phyloP scores from a whole-genome alignment of 805 yeast genomes.

The Debaryomyces hansenii region DNA sequence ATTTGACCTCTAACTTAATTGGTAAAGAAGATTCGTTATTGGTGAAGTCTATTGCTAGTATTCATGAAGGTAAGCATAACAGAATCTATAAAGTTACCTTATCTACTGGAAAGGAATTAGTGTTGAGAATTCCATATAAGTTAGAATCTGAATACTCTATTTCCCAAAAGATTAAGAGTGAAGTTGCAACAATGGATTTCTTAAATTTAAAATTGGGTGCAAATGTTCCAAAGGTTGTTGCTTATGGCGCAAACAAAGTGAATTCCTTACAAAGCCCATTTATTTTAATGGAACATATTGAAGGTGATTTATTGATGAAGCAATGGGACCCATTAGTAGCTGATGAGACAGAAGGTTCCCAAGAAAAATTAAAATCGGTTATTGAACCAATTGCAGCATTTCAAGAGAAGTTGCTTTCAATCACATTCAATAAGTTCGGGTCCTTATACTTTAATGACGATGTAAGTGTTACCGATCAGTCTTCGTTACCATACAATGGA shows the following conservation, averaged over 20 bases:
- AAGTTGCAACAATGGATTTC: conserved; percentile 93
- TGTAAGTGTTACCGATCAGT: conserved; percentile 45
- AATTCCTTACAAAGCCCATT: conserved; percentile 75
- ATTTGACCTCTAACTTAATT: conserved; percentile 40
- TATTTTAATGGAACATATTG: conserved; percentile 75
- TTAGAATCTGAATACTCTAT: conserved; percentile 65
- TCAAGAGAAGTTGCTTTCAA: conserved; percentile 52
- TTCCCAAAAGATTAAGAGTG: conserved; percentile 73
- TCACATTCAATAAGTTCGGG: conserved; percentile 73
- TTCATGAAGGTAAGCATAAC: conserved; percentile 94
- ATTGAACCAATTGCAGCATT: conserved; percentile 74
- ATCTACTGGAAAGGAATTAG: conserved; percentile 58
- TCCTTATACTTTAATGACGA: conserved; percentile 80
- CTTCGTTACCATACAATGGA: conserved; percentile 54
- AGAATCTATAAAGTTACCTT: conserved; percentile 76
- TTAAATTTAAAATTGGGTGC: conserved; percentile 61
- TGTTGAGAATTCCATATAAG: conserved; percentile 84
- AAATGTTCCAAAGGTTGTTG: conserved; percentile 70
- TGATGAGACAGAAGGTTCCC: conserved; percentile 50
- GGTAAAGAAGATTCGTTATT: conserved; percentile 47
- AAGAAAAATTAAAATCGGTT: conserved; percentile 54
- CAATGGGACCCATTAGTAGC: conserved; percentile 82
- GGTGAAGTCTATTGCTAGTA: conserved; percentile 72
- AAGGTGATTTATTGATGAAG: conserved; percentile 82
- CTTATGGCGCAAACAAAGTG: conserved; percentile 59